Percentiles rank a stretch among this genome's conserved stretches.
These are phyloP conservation scores for Colletotrichum camelliae DNA, from an alignment of 2,329 filamentous ascomycete genomes.

Conservation along the genomic window DNA sequence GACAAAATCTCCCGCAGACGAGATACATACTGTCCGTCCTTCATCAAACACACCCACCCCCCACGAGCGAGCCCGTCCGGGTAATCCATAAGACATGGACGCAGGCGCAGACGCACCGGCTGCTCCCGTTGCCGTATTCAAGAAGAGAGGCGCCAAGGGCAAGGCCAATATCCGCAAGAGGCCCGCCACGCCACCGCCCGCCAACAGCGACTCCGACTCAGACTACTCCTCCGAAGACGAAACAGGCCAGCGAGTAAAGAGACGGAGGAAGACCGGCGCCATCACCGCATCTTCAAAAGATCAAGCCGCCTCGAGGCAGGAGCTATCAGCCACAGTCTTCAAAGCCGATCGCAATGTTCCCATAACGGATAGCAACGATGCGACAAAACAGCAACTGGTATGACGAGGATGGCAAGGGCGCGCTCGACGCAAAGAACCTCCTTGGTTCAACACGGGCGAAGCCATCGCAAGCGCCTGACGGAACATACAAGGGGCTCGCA, in stretches of 20 bases:
- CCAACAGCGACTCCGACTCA: slow-evolving; percentile 63
- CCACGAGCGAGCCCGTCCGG: neutral
- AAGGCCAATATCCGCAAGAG: slow-evolving; percentile 83
- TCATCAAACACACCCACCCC: neutral
- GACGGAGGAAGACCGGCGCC: slow-evolving; percentile 71
- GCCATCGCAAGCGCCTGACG: slow-evolving; percentile 48
- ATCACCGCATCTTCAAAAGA: slow-evolving; percentile 70
- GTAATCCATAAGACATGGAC: neutral
- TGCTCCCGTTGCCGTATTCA: slow-evolving; percentile 73
- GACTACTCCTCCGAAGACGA: slow-evolving; percentile 79
- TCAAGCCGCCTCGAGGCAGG: slow-evolving; percentile 39
- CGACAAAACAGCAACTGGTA: slow-evolving; percentile 92
- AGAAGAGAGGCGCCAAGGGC: slow-evolving; percentile 80
- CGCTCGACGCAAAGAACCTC: slow-evolving; percentile 55
- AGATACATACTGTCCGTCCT: neutral
- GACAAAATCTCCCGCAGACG: neutral
- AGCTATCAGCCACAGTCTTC: slow-evolving; percentile 59
- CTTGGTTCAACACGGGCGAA: slow-evolving; percentile 59
- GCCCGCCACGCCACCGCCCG: slow-evolving; percentile 77
- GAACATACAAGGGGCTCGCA: slow-evolving; percentile 78
- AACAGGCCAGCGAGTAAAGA: slow-evolving; percentile 77
- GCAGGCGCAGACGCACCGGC: slow-evolving; percentile 18
- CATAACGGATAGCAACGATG: slow-evolving; percentile 78
- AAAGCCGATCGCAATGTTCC: slow-evolving; percentile 65
- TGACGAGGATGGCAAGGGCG: slow-evolving; percentile 69